phyloP scores from a whole-genome alignment of 2,329 filamentous ascomycete genomes.

The Tricladium varicosporioides region DNA sequence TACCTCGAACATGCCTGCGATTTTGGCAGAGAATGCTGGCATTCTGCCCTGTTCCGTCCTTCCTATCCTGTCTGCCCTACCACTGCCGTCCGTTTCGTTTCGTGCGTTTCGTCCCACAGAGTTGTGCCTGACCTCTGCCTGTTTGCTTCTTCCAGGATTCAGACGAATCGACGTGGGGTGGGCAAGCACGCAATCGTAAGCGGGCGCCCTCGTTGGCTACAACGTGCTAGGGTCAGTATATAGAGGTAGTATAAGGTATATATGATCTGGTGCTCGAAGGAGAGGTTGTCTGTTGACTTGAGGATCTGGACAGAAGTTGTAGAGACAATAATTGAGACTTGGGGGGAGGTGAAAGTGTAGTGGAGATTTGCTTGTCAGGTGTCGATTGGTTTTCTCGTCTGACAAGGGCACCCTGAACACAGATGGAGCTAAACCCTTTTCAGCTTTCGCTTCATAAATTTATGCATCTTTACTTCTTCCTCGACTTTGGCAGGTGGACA shows the following conservation, averaged over 20 bases:
- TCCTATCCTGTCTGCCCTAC: not conserved
- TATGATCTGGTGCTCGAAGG: no score
- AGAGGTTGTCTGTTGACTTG: no score
- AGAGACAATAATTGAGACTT: no score
- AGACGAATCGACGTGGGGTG: not conserved
- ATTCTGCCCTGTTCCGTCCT: not conserved
- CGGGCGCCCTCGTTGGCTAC: not conserved
- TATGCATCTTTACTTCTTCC: not conserved
- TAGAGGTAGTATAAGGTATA: no score
- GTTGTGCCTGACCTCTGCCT: not conserved
- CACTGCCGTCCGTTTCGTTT: not conserved
- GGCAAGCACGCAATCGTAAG: not conserved
- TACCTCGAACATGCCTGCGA: constrained; percentile 28
- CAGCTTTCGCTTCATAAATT: not conserved
- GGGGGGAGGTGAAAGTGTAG: no score
- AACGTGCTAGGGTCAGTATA: no score
- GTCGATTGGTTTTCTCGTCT: no score
- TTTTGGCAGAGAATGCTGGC: constrained; percentile 2
- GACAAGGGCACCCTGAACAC: no score
- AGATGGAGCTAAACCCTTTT: no score
- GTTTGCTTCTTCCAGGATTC: not conserved
- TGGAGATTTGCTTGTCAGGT: no score
- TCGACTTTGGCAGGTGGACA: not conserved
- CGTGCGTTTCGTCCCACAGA: not conserved
- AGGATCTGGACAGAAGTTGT: no score